Evolutionary conservation across 352 stramenopile species (phyloP).

Genomic region (Phytopythium helicoides): DNA sequence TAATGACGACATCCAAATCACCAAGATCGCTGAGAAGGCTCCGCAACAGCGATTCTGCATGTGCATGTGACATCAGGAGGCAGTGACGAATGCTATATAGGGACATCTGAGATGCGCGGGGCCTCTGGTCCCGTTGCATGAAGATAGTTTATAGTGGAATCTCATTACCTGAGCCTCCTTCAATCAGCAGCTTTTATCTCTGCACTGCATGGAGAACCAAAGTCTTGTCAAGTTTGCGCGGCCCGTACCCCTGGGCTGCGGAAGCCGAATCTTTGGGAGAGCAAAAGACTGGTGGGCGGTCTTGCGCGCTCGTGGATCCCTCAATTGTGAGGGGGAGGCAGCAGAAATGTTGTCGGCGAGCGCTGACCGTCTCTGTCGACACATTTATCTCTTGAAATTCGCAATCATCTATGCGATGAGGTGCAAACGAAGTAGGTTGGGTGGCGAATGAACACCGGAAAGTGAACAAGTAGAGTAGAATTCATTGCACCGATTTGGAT

Average conservation of each 20-base stretch:
- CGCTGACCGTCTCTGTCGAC: slow-evolving; percentile 28
- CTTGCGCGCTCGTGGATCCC: slow-evolving; percentile 26
- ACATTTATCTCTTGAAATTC: no score
- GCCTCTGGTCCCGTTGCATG: slow-evolving; percentile 41
- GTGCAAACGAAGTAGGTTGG: no score
- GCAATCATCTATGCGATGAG: no score
- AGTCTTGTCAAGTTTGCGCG: slow-evolving; percentile 88
- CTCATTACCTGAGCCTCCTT: slow-evolving; percentile 88
- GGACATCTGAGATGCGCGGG: slow-evolving; percentile 74
- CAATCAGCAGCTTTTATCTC: neutral
- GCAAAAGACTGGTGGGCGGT: slow-evolving; percentile 16
- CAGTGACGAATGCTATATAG: slow-evolving; percentile 89
- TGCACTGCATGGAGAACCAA: no score
- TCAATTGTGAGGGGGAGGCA: slow-evolving; percentile 34
- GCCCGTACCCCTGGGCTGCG: slow-evolving; percentile 58
- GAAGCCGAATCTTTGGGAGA: slow-evolving; percentile 91
- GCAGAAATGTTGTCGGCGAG: slow-evolving; percentile 68
- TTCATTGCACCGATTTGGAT: no score
- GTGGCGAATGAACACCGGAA: no score
- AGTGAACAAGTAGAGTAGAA: no score
- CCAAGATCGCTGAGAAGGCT: slow-evolving; percentile 90
- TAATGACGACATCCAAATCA: slow-evolving; percentile 88
- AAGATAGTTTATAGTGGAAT: slow-evolving; percentile 87
- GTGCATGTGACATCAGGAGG: slow-evolving; percentile 21
- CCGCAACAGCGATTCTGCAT: slow-evolving; percentile 8